A percentile compares a stretch with the other conserved stretches of the same genome.
Conservation (phyloP, 768 basidiomycete species). For the Pseudohyphozyma bogoriensis region DNA sequence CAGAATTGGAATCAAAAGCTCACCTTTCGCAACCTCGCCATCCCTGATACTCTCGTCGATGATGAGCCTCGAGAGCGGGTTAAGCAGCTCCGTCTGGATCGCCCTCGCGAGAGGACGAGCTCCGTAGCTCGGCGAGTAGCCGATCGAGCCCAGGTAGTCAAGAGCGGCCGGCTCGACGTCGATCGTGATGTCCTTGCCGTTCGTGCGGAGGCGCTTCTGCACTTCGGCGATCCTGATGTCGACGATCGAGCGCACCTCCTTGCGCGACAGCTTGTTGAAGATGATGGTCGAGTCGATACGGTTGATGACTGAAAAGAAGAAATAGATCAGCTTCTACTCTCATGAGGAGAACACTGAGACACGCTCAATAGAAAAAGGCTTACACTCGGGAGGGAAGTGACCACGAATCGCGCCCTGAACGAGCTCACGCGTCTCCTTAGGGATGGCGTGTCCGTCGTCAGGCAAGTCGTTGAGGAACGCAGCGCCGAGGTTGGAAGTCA, state of each 20-base stretch:
- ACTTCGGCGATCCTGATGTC: slow-evolving; percentile 79
- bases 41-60: slow-evolving; percentile 74
- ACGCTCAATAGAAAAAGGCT: no score
- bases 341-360: no score
- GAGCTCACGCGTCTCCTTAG: slow-evolving; percentile 29
- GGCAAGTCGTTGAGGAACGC: slow-evolving; percentile 40
- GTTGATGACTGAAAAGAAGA: no score
- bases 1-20: neutral
- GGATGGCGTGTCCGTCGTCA: slow-evolving; percentile 36
- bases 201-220: slow-evolving; percentile 61
- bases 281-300: no score
- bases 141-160: slow-evolving; percentile 60
- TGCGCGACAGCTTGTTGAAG: slow-evolving; percentile 67
- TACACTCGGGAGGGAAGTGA: slow-evolving; percentile 42
- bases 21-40: slow-evolving; percentile 53
- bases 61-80: slow-evolving; percentile 75
- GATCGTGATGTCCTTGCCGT: slow-evolving; percentile 62
- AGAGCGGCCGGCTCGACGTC: slow-evolving; percentile 59
- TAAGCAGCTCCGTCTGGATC: slow-evolving; percentile 84
- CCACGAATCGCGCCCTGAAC: slow-evolving; percentile 39
- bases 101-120: slow-evolving; percentile 84
- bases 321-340: neutral
- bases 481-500: slow-evolving; percentile 40
- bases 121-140: slow-evolving; percentile 72
- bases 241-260: slow-evolving; percentile 72